phyloP scores from a whole-genome alignment of 768 basidiomycete species.

The Austroboletus eburneus region DNA sequence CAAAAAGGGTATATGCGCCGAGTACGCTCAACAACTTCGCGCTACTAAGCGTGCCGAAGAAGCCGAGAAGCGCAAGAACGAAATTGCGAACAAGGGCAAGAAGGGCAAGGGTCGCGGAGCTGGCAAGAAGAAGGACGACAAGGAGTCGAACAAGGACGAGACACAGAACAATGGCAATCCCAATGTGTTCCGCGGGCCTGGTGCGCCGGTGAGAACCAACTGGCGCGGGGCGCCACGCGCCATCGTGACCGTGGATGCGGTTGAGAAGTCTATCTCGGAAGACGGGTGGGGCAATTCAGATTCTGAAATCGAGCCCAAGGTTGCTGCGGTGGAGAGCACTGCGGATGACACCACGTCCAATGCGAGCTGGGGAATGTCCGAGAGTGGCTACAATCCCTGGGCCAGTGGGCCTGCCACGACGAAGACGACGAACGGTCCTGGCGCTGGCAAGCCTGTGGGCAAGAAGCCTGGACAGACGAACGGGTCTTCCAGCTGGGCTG shows the following conservation, averaged over 20 bases:
- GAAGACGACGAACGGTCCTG: too few relatives aligned
- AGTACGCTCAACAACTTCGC: too few relatives aligned
- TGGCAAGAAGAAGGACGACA: slow-evolving; percentile 6
- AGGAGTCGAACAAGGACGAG: neutral
- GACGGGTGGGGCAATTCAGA: too few relatives aligned
- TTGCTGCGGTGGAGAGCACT: neutral
- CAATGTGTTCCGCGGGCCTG: slow-evolving; percentile 26
- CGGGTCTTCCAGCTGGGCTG: slow-evolving; percentile 21
- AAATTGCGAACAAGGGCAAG: too few relatives aligned
- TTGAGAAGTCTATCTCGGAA: too few relatives aligned
- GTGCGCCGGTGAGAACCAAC: slow-evolving; percentile 29
- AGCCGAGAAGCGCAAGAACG: too few relatives aligned
- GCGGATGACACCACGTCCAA: slow-evolving; percentile 13
- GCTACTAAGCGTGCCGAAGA: slow-evolving; percentile 10
- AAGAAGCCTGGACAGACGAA: slow-evolving; percentile 10
- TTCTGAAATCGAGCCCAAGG: too few relatives aligned
- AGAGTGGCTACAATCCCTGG: slow-evolving; percentile 24
- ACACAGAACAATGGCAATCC: neutral
- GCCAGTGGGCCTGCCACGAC: too few relatives aligned
- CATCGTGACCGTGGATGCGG: slow-evolving; percentile 22
- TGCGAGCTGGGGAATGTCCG: slow-evolving; percentile 21
- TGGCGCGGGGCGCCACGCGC: slow-evolving; percentile 28
- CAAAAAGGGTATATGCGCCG: too few relatives aligned
- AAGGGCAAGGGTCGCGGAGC: too few relatives aligned
- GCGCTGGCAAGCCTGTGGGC: slow-evolving; percentile 2